Conservation (phyloP, 441 rosid genomes). For the Daphne laureola region DNA sequence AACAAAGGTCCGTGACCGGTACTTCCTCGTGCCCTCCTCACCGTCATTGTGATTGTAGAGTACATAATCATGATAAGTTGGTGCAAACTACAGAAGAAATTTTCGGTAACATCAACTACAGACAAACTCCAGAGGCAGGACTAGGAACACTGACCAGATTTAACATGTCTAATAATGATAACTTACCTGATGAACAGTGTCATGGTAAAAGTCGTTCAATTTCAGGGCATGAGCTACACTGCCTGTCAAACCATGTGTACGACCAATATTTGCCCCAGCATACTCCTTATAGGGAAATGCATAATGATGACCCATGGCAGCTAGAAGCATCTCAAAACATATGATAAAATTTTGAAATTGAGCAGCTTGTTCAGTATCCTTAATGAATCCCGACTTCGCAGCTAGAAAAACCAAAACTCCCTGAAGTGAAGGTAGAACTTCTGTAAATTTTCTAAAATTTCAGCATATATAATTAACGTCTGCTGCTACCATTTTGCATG, state of each 20-base stretch:
- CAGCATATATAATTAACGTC: too few species aligned
- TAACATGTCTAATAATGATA: slow-evolving; percentile 4
- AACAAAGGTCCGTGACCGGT: slow-evolving; percentile 88
- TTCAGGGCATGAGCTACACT: slow-evolving; percentile 89
- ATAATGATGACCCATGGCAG: slow-evolving; percentile 83
- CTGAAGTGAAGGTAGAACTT: slow-evolving; percentile 26
- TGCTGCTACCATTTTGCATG: too few species aligned
- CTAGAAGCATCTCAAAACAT: slow-evolving; percentile 95
- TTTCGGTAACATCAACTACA: slow-evolving; percentile 16
- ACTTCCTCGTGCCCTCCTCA: slow-evolving; percentile 84
- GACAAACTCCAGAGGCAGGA: not conserved
- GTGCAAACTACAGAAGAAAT: slow-evolving; percentile 63
- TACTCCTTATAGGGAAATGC: slow-evolving; percentile 98
- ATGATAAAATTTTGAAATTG: slow-evolving; percentile 78
- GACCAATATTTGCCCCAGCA: slow-evolving; percentile 91
- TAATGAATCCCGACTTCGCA: slow-evolving; percentile 76
- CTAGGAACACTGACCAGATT: not conserved
- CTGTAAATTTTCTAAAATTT: too few species aligned
- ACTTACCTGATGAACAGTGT: slow-evolving; percentile 90
- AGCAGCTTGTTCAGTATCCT: slow-evolving; percentile 74
- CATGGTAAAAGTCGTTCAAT: slow-evolving; percentile 93
- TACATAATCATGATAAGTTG: slow-evolving; percentile 94
- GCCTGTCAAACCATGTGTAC: slow-evolving; percentile 54
- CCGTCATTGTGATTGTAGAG: slow-evolving; percentile 81
- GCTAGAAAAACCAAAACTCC: slow-evolving; percentile 96